Base-by-base conservation (phyloP, 192 early-diverging fungal species). In the Dispira simplex region DNA sequence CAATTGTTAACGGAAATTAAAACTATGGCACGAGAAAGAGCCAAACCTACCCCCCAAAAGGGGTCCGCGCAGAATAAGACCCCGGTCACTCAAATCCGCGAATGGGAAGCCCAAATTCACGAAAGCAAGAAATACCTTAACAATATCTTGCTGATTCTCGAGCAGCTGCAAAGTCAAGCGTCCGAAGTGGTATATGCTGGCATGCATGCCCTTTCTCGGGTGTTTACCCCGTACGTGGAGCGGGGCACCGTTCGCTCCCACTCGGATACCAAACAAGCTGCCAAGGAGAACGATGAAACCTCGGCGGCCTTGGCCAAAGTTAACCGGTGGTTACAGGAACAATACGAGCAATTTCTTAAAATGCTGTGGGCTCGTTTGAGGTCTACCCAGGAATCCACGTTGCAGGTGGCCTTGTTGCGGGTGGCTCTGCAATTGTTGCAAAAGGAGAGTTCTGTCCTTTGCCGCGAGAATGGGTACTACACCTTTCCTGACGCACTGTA, bases 401-500 rank as follows among this genome's bases (percentile, higher is more conserved):
- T 14, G 13, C 59, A 84, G 80, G 63, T 85, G 39, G 81, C 85
- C 2, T 82, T 88, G 18, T 57, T 92, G 10, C 85, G 89, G 64
- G 78, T 86, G 43, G 62, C 87, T n/a, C 46, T 95, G 45, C 78
- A 85, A 47, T 62, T 91, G 49, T 64, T 95, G 21, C 80, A 81
- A 51, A 75, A 80, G 25, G 86, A 90, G 66, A 84, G 82, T 0
- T 72, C 70, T 26, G 57, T 73, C 26, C 23, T 73, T 21, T 67
- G 68, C 23, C 48, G 51, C 48, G 18, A 66, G 10, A 63, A 78
- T 2, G 70, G 73, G 20, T 32, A 20, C 3, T 80, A 83, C 63
- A 66, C 81, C 44, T 93, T 96, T 68, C 75, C 84, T 20, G 90
- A 91, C 66, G 73, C 76, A 28, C 67, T 83, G n/a, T 92, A 75